A percentile compares a stretch with the other conserved stretches of the same genome.
Conservation (phyloP, 768 basidiomycete species). For the Hydnomerulius pinastri region DNA sequence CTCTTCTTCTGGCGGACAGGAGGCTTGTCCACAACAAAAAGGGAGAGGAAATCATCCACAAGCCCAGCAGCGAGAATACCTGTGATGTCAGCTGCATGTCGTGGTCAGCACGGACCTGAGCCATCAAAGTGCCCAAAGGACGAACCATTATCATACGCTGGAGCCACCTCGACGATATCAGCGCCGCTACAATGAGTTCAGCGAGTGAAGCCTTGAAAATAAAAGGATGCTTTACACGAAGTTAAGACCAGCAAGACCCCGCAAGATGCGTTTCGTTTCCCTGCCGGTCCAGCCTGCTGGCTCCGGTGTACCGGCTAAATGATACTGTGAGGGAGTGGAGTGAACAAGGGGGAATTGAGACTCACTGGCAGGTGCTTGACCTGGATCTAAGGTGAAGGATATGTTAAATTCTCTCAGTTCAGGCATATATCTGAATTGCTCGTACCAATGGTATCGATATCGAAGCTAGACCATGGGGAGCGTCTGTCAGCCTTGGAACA, state of each 20-base stretch:
- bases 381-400: slow-evolving; percentile 53
- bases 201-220: neutral
- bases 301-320: slow-evolving; percentile 73
- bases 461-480: slow-evolving; percentile 47
- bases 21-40: slow-evolving; percentile 51
- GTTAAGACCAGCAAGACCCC: slow-evolving; percentile 72
- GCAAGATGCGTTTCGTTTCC: slow-evolving; percentile 72
- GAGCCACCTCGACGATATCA: slow-evolving; percentile 77
- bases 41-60: slow-evolving; percentile 66
- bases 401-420: slow-evolving; percentile 57
- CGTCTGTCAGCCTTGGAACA: neutral
- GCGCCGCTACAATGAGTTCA: slow-evolving; percentile 50
- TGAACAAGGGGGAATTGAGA: slow-evolving; percentile 3
- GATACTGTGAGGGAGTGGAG: neutral
- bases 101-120: neutral
- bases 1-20: slow-evolving; percentile 25
- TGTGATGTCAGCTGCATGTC: slow-evolving; percentile 59
- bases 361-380: slow-evolving; percentile 71
- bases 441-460: slow-evolving; percentile 79
- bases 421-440: neutral
- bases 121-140: neutral
- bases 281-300: slow-evolving; percentile 80
- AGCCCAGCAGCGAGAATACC: slow-evolving; percentile 69
- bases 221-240: slow-evolving; percentile 52
- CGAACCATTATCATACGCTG: slow-evolving; percentile 70